Evolutionary conservation across 495 filamentous ascomycete genomes (phyloP).

Genomic region (Halenospora varia): DNA sequence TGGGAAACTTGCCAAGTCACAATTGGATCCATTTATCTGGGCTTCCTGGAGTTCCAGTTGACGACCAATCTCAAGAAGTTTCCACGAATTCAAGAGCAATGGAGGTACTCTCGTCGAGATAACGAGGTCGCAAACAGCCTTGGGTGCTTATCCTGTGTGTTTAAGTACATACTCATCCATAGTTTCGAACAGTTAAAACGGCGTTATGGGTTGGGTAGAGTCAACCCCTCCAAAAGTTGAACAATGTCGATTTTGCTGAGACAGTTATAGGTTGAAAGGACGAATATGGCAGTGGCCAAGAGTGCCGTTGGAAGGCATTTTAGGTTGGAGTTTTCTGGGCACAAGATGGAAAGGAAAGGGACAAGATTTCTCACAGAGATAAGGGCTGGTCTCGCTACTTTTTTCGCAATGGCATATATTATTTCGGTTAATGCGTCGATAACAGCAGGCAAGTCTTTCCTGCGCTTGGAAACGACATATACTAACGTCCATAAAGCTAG

Average conservation of each 20-base stretch:
- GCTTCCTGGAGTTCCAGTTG: no score
- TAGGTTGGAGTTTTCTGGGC: conserved; percentile 67
- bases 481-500: conserved; percentile 25
- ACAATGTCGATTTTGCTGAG: not conserved
- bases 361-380: conserved; percentile 77
- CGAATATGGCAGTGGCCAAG: conserved; percentile 28
- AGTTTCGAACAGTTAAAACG: conserved; percentile 14
- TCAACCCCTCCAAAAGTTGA: not conserved
- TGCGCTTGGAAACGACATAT: conserved; percentile 5
- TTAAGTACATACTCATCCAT: conserved; percentile 9
- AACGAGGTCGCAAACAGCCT: not conserved
- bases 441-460: conserved; percentile 41
- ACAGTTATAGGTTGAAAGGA: conserved; percentile 23
- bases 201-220: conserved; percentile 25
- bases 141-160: not conserved
- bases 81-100: not conserved
- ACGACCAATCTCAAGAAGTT: not conserved
- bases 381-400: conserved; percentile 73
- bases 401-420: conserved; percentile 86
- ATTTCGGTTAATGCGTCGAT: conserved; percentile 69
- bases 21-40: no score
- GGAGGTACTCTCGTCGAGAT: conserved; percentile 5
- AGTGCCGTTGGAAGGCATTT: conserved; percentile 64
- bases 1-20: no score
- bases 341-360: conserved; percentile 66